phyloP scores from a whole-genome alignment of 2,329 filamentous ascomycete species.

The Penicillium oxalicum region DNA sequence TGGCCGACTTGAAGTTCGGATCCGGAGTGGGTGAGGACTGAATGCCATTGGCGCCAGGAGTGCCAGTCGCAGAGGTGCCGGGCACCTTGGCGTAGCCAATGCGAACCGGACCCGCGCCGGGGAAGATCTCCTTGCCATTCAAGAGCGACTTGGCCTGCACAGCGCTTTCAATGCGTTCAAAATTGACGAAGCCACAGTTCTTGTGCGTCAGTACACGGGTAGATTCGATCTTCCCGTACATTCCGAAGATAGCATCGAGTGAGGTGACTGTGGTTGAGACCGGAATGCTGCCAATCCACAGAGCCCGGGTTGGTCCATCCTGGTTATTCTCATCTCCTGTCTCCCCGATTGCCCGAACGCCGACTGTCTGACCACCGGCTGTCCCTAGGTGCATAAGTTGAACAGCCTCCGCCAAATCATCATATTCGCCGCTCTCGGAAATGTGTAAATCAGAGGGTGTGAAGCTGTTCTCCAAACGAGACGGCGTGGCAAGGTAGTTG shows the following conservation, averaged over 20 bases:
- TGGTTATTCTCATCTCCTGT: conserved; percentile 70
- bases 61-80: conserved; percentile 69
- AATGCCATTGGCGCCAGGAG: conserved; percentile 79
- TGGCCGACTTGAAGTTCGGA: conserved; percentile 52
- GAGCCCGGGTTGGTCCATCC: conserved; percentile 82
- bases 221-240: conserved; percentile 85
- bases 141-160: conserved; percentile 79
- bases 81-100: conserved; percentile 98
- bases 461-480: conserved; percentile 69
- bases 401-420: conserved; percentile 73
- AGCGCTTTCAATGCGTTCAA: conserved; percentile 84
- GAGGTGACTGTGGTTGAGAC: conserved; percentile 95
- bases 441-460: conserved; percentile 68
- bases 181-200: conserved; percentile 98
- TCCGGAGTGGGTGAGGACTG: conserved; percentile 90
- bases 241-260: conserved; percentile 87
- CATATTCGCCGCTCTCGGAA: conserved; percentile 70
- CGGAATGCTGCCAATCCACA: conserved; percentile 97
- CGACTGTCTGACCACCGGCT: conserved; percentile 45
- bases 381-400: conserved; percentile 65
- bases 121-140: conserved; percentile 98
- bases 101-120: conserved; percentile 84
- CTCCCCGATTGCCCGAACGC: conserved; percentile 59
- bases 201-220: conserved; percentile 94
- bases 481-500: conserved; percentile 70